Base-by-base conservation (phyloP, 306 rosid species). In the Coriaria nepalensis region DNA sequence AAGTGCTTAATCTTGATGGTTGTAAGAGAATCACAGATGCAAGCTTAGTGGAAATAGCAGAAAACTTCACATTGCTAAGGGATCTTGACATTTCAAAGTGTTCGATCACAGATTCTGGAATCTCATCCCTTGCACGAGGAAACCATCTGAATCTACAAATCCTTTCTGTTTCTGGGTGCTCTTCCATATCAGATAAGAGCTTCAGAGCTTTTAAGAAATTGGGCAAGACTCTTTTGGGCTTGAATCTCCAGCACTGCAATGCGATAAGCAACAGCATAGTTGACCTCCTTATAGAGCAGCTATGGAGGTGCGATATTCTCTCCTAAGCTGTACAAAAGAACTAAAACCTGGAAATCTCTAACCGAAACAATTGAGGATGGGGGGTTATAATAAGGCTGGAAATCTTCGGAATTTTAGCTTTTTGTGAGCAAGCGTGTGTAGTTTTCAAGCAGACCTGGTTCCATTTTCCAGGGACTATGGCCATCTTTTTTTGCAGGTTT, bases 251-350 rank as follows among this genome's bases (percentile, higher is more conserved):
- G 65, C 69, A 68, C 46, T 92, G 98, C 93, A 82, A 71, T 4
- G 68, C 62, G 45, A 73, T 82, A 67, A 70, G 81, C 77, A 56
- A 62, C 56, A 56, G 72, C 50, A 29, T 76, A 0, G 66, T 82
- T 9, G 74, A 69, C 55, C 62, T 36, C 59, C 93, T 92, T 52
- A 37, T 68, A 57, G 77, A 72, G 47, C 74, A 52, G 55, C 76
- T 86, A n/a, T 78, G 79, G 87, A 74, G 66, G 50, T 86, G 94
- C 47, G 88, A 92, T 58, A 71, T 82, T 73, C 94, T 92, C 60
- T 57, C 50, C 73, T 92, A 77, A 62, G 57, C 37, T 13, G 35
- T 61, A 61, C 50, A 45, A 6, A 14, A 8, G 5, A 46, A 45
- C 15, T 13, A 33, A 35, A 34, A 52, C 45, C 73, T 41, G 66